Evolutionary conservation across 228 moss, liverwort and hornwort genomes (phyloP).

Genomic region (Sphagnum magellanicum): DNA sequence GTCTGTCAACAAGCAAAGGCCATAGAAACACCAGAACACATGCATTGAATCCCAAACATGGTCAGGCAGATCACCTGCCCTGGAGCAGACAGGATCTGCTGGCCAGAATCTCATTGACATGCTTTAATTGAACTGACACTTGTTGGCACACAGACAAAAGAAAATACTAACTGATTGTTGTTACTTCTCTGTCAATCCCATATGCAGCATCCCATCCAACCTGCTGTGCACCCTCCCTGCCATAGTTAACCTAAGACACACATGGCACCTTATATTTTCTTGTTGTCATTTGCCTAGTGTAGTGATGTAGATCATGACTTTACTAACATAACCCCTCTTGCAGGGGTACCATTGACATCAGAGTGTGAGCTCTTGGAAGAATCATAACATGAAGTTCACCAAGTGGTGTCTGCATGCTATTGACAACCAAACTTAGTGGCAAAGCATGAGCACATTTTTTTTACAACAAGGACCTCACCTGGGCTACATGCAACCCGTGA

Average conservation of each 20-base stretch:
- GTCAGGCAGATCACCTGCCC: constrained; percentile 19
- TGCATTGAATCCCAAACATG: neutral
- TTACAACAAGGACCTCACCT: constrained; percentile 24
- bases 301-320: no score
- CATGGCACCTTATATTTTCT: neutral
- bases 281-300: neutral
- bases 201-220: constrained; percentile 81
- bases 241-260: neutral
- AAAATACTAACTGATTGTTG: constrained; percentile 43
- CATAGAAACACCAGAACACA: neutral
- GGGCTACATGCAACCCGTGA: constrained; percentile 66
- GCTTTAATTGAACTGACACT: constrained; percentile 36
- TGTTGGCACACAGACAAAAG: constrained; percentile 56
- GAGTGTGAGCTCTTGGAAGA: no score
- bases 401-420: no score
- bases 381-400: no score
- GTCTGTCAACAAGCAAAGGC: no score
- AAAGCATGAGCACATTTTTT: no score
- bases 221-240: constrained; percentile 45
- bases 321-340: no score
- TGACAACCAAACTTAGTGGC: no score
- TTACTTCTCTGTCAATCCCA: constrained; percentile 86
- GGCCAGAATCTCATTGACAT: constrained; percentile 11
- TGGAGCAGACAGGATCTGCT: constrained; percentile 25
- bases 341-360: no score